phyloP scores from a whole-genome alignment of 2,329 filamentous ascomycete species.

The Alternaria novae-zelandiae region DNA sequence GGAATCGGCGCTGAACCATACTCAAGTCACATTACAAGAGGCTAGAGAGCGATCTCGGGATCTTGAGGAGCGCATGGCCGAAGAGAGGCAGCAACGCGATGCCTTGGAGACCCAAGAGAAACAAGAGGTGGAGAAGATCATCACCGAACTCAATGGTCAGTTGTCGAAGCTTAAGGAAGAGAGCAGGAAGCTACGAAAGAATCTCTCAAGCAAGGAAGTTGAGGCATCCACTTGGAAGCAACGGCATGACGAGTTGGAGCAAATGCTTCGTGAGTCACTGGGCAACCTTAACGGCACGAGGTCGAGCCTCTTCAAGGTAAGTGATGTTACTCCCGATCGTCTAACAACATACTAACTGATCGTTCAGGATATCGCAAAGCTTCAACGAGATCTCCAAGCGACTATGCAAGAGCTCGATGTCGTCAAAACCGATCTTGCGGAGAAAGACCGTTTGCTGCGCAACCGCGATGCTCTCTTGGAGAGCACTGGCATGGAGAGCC shows the following conservation, averaged over 20 bases:
- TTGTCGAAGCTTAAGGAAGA: constrained; percentile 85
- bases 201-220: constrained; percentile 79
- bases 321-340: neutral
- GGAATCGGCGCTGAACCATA: constrained; percentile 79
- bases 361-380: constrained; percentile 76
- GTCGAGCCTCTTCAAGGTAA: constrained; percentile 80
- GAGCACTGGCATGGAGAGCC: constrained; percentile 83
- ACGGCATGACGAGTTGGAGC: constrained; percentile 86
- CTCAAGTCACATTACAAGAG: constrained; percentile 80
- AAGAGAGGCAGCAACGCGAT: constrained; percentile 86
- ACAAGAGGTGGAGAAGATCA: constrained; percentile 90
- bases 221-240: constrained; percentile 93
- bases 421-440: constrained; percentile 77
- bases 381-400: constrained; percentile 86
- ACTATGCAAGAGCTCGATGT: constrained; percentile 82
- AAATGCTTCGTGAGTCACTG: constrained; percentile 82
- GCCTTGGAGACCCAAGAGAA: constrained; percentile 87
- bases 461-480: constrained; percentile 89
- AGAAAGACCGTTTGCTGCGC: constrained; percentile 89
- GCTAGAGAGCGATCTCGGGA: constrained; percentile 73
- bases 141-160: constrained; percentile 91
- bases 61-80: constrained; percentile 68
- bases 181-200: constrained; percentile 80
- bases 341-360: constrained; percentile 24
- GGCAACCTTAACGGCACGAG: constrained; percentile 87